Conservation (phyloP, 208 protist species). For the Borovskyia barvae region DNA sequence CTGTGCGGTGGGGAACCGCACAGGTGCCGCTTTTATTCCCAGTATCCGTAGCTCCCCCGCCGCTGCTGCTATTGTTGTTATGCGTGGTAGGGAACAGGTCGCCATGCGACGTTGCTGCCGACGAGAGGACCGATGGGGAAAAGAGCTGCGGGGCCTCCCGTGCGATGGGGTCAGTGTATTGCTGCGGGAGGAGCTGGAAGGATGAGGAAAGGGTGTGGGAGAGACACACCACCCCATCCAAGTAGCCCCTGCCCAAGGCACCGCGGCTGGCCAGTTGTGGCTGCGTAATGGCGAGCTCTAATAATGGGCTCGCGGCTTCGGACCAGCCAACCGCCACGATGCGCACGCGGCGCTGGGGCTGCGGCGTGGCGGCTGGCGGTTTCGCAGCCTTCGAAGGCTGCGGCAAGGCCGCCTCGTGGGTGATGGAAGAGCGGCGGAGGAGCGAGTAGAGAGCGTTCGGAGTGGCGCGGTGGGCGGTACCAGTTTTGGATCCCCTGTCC, state of each 20-base stretch:
- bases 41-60: too few relatives aligned
- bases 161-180: neutral
- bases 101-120: too few relatives aligned
- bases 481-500: neutral
- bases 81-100: too few relatives aligned
- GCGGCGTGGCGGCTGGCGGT: neutral
- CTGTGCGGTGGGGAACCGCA: too few relatives aligned
- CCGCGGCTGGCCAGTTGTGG: slow-evolving; percentile 7
- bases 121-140: neutral
- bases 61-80: too few relatives aligned
- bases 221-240: slow-evolving; percentile 43
- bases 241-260: neutral
- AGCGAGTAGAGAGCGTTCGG: too few relatives aligned
- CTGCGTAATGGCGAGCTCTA: slow-evolving; percentile 39
- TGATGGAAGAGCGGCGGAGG: too few relatives aligned
- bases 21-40: too few relatives aligned
- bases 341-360: slow-evolving; percentile 1
- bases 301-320: slow-evolving; percentile 31
- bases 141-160: neutral
- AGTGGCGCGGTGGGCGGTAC: neutral
- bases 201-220: slow-evolving; percentile 37
- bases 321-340: slow-evolving; percentile 46
- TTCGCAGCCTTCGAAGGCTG: neutral
- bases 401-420: too few relatives aligned
- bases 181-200: slow-evolving; percentile 26